Percentiles rank a stretch among this genome's conserved stretches.
These are phyloP conservation scores for Paraphaeosphaeria minitans DNA, from an alignment of 2,329 filamentous ascomycete species.

Conservation along the genomic window DNA sequence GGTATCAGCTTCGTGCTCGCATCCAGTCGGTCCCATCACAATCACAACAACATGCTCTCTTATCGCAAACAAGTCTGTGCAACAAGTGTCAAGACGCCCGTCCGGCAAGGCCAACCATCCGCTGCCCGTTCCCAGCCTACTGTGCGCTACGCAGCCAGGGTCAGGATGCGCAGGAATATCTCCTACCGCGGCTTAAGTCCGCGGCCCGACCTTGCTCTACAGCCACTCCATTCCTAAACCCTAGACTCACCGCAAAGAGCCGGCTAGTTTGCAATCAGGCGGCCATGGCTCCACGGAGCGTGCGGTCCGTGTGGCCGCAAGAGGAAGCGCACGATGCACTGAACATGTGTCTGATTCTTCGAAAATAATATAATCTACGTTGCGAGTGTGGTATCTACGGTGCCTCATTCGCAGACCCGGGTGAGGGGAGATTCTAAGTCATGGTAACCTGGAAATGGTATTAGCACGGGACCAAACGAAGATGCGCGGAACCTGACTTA, in stretches of 20 bases:
- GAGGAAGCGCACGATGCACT: slow-evolving; percentile 2
- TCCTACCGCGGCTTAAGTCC: slow-evolving; percentile 8
- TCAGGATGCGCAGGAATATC: slow-evolving; percentile 7
- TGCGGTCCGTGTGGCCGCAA: not conserved
- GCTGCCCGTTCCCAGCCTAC: not conserved
- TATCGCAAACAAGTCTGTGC: not conserved
- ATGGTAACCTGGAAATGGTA: slow-evolving; percentile 31
- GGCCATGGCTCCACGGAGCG: slow-evolving; percentile 8
- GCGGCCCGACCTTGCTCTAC: slow-evolving; percentile 2
- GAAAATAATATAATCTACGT: slow-evolving; percentile 11
- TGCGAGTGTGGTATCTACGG: slow-evolving; percentile 3
- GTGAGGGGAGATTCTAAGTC: slow-evolving; percentile 23
- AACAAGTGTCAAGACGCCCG: not conserved
- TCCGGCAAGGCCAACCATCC: not conserved
- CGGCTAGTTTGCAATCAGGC: not conserved
- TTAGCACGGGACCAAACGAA: slow-evolving; percentile 1
- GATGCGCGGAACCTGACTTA: slow-evolving; percentile 10
- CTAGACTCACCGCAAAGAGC: not conserved
- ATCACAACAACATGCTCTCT: not conserved
- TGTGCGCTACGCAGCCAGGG: not conserved
- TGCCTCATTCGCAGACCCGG: not conserved
- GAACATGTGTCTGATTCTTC: not conserved
- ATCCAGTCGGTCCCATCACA: not conserved
- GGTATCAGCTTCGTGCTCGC: not conserved
- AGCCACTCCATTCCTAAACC: not conserved